These are phyloP conservation scores for Hymenoscyphus albidus DNA, from an alignment of 2,329 filamentous ascomycete species.

Conservation along the genomic window DNA sequence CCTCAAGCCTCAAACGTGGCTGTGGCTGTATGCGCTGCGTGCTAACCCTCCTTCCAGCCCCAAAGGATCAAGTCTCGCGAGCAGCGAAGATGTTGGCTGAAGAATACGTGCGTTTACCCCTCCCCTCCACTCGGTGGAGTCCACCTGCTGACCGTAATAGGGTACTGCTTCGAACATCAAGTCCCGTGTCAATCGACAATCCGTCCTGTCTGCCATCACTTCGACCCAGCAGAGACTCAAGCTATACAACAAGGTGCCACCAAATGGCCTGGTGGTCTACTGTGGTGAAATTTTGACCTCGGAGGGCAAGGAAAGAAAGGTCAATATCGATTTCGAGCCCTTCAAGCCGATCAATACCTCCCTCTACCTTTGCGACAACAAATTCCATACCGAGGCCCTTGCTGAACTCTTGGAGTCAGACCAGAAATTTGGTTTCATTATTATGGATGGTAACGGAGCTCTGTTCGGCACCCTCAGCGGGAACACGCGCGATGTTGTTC, in stretches of 20 bases:
- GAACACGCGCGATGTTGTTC: conserved; percentile 92
- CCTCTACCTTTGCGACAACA: conserved; percentile 99
- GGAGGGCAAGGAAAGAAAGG: conserved; percentile 98
- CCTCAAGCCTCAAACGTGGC: conserved; percentile 26
- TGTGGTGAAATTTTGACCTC: conserved; percentile 99
- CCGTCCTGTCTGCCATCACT: conserved; percentile 95
- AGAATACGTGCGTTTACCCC: conserved; percentile 77
- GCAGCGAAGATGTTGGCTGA: conserved; percentile 99
- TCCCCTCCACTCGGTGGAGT: conserved; percentile 2
- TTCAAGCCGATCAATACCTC: conserved; percentile 99
- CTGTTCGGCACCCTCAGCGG: conserved; percentile 95
- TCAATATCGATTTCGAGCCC: conserved; percentile 99
- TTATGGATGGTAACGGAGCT: conserved; percentile 99
- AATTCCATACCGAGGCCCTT: conserved; percentile 97
- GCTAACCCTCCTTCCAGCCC: conserved; percentile 51
- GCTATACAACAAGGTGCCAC: conserved; percentile 97
- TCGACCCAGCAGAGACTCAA: conserved; percentile 99
- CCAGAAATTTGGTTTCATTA: conserved; percentile 98
- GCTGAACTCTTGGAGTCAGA: conserved; percentile 97
- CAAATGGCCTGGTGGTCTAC: conserved; percentile 96
- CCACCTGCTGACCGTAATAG: conserved; percentile 42
- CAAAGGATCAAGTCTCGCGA: conserved; percentile 96
- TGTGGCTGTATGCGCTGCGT: conserved; percentile 4
- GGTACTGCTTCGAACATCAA: conserved; percentile 99
- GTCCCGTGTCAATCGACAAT: conserved; percentile 97